Base-by-base conservation (phyloP, 2,329 filamentous ascomycete species). In the Penicillium brasilianum region DNA sequence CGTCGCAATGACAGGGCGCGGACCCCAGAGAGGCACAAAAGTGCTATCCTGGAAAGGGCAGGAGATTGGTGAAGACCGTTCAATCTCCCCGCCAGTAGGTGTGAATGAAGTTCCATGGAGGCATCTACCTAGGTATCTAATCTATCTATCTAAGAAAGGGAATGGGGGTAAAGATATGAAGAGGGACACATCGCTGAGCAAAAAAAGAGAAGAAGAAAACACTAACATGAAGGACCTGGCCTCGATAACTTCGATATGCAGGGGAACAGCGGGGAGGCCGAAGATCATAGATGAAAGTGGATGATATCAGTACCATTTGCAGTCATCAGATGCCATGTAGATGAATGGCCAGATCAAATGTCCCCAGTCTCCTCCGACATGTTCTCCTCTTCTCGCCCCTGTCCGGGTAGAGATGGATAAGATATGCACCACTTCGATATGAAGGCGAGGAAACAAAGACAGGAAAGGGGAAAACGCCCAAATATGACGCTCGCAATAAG, bases 121-220 rank as follows among this genome's bases (percentile, higher is more conserved):
- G 55, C 48, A 55, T 55, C 52, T 64, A 57, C 59, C 62, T 60
- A 62, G 41, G 50, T 69, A 69, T 69, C 65, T 67, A 67, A 65
- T 67, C 64, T 70, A 69, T 68, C 66, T 69, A 69, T 70, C 58
- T 60, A 63, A 60, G 46, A 53, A 25, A 36, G 43, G 56, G 52
- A 37, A 11, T 34, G 16, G 13, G 50, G 50, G 52, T 37, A 49
- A 57, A 62, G 46, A 56, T 55, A 48, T 28, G 44, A 10, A 16
- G 43, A 58, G 57, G 37, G 39, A 51, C 18, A 39, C 36, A 57
- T 43, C 56, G 51, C 50, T 59, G 51, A 57, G 18, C 39, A 58
- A 60, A 48, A 28, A 28, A 6, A 28, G 6, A 28, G 25, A 28
- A 6, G 6, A 28, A 28, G 6, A 44, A 20, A 43, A 57, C 52